Percentiles rank a stretch among this genome's conserved stretches.
phyloP scores from a whole-genome alignment of 2,329 filamentous ascomycete genomes.

The Epichloe hybrida region DNA sequence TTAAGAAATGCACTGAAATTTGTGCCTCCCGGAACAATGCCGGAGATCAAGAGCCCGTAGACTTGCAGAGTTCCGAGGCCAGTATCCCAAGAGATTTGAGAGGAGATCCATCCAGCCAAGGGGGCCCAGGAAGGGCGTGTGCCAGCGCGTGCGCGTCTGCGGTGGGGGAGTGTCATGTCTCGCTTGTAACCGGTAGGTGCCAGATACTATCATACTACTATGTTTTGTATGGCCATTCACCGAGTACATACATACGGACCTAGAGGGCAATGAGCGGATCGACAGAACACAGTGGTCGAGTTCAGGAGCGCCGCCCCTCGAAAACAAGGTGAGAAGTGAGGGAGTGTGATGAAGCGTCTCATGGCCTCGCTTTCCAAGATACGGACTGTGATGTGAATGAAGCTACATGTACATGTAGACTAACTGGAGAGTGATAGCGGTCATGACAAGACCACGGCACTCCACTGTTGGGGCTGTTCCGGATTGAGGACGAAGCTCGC shows the following conservation, averaged over 20 bases:
- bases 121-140: slow-evolving; percentile 3
- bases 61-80: neutral
- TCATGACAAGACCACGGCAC: neutral
- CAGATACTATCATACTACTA: too few species aligned
- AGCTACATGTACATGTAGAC: neutral
- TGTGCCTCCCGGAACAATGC: neutral
- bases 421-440: too few species aligned
- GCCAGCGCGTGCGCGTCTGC: neutral
- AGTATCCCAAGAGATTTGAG: slow-evolving; percentile 7
- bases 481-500: neutral
- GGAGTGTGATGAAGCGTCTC: neutral
- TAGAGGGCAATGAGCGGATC: neutral
- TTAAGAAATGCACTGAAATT: neutral
- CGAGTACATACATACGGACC: neutral
- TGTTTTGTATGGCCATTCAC: too few species aligned
- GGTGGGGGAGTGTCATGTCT: slow-evolving; percentile 11
- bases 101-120: neutral
- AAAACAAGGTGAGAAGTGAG: too few species aligned
- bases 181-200: slow-evolving; percentile 9
- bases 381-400: neutral
- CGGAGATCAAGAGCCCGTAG: neutral
- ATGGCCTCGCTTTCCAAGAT: neutral
- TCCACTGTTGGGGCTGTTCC: neutral
- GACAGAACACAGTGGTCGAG: too few species aligned
- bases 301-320: too few species aligned